These are phyloP conservation scores for Cryptosporidium xiaoi DNA, from an alignment of 169 alveolate species.

Conservation along the genomic window DNA sequence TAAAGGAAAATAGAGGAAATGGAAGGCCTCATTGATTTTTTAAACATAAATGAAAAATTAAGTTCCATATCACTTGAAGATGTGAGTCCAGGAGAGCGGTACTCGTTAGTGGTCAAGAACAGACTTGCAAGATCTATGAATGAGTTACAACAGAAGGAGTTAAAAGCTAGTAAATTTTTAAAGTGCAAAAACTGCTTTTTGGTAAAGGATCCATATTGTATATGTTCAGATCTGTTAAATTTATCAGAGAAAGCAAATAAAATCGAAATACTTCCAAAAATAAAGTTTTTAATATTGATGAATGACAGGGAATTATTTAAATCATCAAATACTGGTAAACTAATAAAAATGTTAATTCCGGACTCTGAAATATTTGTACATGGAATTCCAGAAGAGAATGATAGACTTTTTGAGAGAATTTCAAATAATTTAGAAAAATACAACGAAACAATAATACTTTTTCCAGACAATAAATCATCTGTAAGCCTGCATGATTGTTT, in stretches of 20 bases:
- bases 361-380: slow-evolving; percentile 40
- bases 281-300: slow-evolving; percentile 30
- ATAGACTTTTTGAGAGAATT: slow-evolving; percentile 3
- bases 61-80: slow-evolving; percentile 15
- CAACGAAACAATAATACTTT: slow-evolving; percentile 28
- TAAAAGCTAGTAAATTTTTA: neutral
- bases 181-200: slow-evolving; percentile 46
- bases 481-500: slow-evolving; percentile 1
- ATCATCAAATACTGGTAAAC: slow-evolving; percentile 62
- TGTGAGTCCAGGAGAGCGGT: slow-evolving; percentile 43
- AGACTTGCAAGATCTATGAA: slow-evolving; percentile 38
- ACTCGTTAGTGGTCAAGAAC: slow-evolving; percentile 30
- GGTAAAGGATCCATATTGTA: slow-evolving; percentile 44
- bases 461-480: slow-evolving; percentile 28
- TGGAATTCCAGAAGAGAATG: slow-evolving; percentile 15
- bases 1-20: no score
- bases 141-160: slow-evolving; percentile 15
- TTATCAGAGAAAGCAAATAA: neutral
- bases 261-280: slow-evolving; percentile 3
- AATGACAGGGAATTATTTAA: slow-evolving; percentile 51
- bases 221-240: slow-evolving; percentile 15
- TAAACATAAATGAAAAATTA: neutral
- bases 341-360: slow-evolving; percentile 27
- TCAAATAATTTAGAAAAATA: neutral
- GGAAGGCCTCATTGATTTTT: no score